A percentile compares a stretch with the other conserved stretches of the same genome.
These are phyloP conservation scores for Pezicula carpinea DNA, from an alignment of 2,329 filamentous ascomycete species.

Conservation along the genomic window DNA sequence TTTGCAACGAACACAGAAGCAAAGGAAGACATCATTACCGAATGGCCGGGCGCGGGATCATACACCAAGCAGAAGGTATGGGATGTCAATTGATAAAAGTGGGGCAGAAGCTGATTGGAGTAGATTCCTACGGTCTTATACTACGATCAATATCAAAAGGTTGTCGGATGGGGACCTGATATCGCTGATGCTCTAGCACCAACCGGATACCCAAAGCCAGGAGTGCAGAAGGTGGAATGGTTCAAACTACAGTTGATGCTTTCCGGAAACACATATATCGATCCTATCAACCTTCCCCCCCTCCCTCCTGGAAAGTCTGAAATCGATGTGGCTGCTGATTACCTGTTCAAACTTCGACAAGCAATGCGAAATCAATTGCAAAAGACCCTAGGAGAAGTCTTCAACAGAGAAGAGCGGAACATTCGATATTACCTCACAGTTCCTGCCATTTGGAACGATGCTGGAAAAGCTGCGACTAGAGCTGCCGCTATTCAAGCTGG, in stretches of 20 bases:
- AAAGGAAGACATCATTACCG: conserved; percentile 97
- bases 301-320: conserved; percentile 97
- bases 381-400: conserved; percentile 95
- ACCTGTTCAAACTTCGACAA: conserved; percentile 95
- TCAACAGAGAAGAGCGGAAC: conserved; percentile 96
- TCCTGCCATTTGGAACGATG: conserved; percentile 99
- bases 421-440: conserved; percentile 97
- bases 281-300: conserved; percentile 96
- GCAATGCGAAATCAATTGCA: conserved; percentile 94
- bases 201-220: conserved; percentile 94
- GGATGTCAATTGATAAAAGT: conserved; percentile 1
- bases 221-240: conserved; percentile 99
- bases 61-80: conserved; percentile 97
- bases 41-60: conserved; percentile 96
- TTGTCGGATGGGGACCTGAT: conserved; percentile 98
- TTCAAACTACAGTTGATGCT: conserved; percentile 99
- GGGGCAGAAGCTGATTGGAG: conserved; percentile 14
- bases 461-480: conserved; percentile 93
- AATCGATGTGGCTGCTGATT: conserved; percentile 98
- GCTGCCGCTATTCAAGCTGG: conserved; percentile 95
- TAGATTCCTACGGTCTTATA: conserved; percentile 99
- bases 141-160: conserved; percentile 99
- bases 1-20: conserved; percentile 95
- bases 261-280: conserved; percentile 97
- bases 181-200: conserved; percentile 95